Conservation (phyloP, 2,329 filamentous ascomycete genomes). For the Alternaria sp. region DNA sequence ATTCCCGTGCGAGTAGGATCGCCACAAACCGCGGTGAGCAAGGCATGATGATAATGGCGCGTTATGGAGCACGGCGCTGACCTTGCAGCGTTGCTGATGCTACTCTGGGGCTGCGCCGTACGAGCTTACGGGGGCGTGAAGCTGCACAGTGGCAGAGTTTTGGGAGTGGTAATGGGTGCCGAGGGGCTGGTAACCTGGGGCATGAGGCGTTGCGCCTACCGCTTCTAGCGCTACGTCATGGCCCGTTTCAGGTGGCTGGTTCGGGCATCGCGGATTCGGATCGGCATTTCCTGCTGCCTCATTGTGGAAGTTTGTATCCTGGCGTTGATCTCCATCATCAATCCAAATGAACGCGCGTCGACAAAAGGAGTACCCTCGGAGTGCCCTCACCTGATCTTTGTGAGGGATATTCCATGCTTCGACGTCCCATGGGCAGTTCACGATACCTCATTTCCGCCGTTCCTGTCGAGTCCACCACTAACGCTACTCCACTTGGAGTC, state of each 20-base stretch:
- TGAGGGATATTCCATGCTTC: neutral
- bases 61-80: neutral
- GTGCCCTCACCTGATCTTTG: neutral
- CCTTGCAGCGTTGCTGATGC: neutral
- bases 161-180: neutral
- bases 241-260: slow-evolving; percentile 2
- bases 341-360: slow-evolving; percentile 1
- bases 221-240: slow-evolving; percentile 5
- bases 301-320: neutral
- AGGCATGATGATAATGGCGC: neutral
- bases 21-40: neutral
- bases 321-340: neutral
- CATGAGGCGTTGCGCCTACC: slow-evolving; percentile 8
- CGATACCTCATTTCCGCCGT: neutral
- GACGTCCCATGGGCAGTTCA: neutral
- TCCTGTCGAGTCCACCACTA: neutral
- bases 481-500: neutral
- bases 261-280: neutral
- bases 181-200: slow-evolving; percentile 1
- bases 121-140: neutral
- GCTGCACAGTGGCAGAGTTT: neutral
- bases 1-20: slow-evolving; percentile 7
- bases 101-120: neutral
- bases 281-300: neutral
- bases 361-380: neutral